Conservation (phyloP, 1,284 basidiomycete genomes). For the Trichosporon coremiiforme region DNA sequence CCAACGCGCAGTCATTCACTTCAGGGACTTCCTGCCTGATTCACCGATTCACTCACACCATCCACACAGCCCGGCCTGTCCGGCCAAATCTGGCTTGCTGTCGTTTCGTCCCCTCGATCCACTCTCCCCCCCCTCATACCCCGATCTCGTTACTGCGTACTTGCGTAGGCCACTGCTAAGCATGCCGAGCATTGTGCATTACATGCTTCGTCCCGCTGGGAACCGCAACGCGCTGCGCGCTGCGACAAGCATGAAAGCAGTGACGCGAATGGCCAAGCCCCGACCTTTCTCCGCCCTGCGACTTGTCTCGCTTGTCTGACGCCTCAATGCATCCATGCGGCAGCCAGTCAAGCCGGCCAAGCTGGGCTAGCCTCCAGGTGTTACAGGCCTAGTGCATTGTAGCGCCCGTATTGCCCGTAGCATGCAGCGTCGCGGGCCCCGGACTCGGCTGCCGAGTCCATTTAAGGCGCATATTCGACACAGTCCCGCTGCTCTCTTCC, state of each 20-base stretch:
- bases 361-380: not conserved
- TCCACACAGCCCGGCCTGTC: conserved; percentile 8
- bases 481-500: not conserved
- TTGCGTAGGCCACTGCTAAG: not conserved
- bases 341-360: not conserved
- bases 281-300: not conserved
- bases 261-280: not conserved
- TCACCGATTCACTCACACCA: conserved; percentile 18
- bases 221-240: not conserved
- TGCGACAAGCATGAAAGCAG: not conserved
- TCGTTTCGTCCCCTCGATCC: not conserved
- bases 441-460: not conserved
- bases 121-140: not conserved
- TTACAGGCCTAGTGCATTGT: not conserved
- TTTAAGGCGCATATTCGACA: not conserved
- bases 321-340: not conserved
- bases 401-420: not conserved
- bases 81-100: not conserved
- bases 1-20: conserved; percentile 6
- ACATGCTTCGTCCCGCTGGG: not conserved
- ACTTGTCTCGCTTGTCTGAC: not conserved
- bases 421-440: not conserved
- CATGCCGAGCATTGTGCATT: not conserved
- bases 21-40: not conserved
- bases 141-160: conserved; percentile 4